These are phyloP conservation scores for Pestalotiopsis sp. DNA, from an alignment of 2,329 filamentous ascomycete genomes.

Conservation along the genomic window DNA sequence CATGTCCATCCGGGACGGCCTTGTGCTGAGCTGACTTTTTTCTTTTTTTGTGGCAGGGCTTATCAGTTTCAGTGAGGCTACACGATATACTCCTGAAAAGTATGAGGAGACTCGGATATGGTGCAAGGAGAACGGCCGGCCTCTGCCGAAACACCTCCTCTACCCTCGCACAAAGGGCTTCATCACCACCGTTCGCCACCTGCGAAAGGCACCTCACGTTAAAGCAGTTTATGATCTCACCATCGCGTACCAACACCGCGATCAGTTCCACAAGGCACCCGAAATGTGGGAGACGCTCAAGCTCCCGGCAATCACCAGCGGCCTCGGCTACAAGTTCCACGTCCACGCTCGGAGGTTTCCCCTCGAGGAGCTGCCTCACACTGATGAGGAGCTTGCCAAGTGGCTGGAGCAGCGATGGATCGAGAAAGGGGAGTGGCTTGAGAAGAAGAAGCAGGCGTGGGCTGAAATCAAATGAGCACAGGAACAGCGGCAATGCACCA, in stretches of 20 bases:
- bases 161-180: slow-evolving; percentile 64
- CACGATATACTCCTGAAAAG: slow-evolving; percentile 56
- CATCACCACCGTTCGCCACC: slow-evolving; percentile 56
- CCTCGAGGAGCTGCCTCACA: slow-evolving; percentile 46
- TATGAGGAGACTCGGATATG: slow-evolving; percentile 50
- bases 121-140: slow-evolving; percentile 50
- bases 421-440: slow-evolving; percentile 53
- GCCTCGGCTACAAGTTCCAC: slow-evolving; percentile 46
- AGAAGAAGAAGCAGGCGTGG: slow-evolving; percentile 44
- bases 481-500: neutral
- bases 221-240: slow-evolving; percentile 57
- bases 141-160: slow-evolving; percentile 56
- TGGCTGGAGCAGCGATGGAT: slow-evolving; percentile 56
- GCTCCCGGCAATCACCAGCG: slow-evolving; percentile 36
- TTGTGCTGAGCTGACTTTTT: neutral
- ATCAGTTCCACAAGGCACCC: slow-evolving; percentile 45
- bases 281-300: slow-evolving; percentile 55
- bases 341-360: slow-evolving; percentile 49
- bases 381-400: slow-evolving; percentile 47
- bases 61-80: slow-evolving; percentile 65
- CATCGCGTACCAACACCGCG: slow-evolving; percentile 50
- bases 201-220: slow-evolving; percentile 50
- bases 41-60: slow-evolving; percentile 49
- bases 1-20: neutral
- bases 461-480: slow-evolving; percentile 15